Evolutionary conservation across 352 stramenopile genomes (phyloP), one percentile per base, ranked within the genome.

Genomic region (Plasmopara halstedii): DNA sequence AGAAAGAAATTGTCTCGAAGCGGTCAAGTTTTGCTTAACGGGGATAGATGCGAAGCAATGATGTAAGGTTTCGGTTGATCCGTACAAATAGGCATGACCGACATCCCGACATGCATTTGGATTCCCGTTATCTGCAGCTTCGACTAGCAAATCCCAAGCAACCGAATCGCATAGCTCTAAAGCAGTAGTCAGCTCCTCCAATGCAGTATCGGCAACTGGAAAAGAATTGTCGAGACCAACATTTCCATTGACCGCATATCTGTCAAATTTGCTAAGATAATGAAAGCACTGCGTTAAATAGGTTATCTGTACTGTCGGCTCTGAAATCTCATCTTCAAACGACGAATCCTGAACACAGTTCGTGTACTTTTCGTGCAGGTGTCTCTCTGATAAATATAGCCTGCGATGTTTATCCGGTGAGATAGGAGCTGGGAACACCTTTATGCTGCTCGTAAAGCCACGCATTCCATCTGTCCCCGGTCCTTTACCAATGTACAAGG

Each of bases 401-500:
- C 45, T 31, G 1, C 37, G 50, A 42, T 81, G 50, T 15, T 77
- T 47, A 0, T 61, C 53, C 6, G 52, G 35, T 7, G 48, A 46
- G 22, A 89, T 39, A 18, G 55, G 22, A 8, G 25, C 37, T 2
- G 50, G 17, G 42, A 70, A 90, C 1, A 87, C 49, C 2, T 54
- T 64, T 19, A 92, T 32, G 21, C 83, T 57, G 37, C 67, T 77
- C 3, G 80, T 67, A 38, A 91, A 86, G 2, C 80, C 81, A 7
- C 51, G 38, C 45, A 89, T 67, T 0, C 77, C 77, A 10, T 81
- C 56, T 0, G 73, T 81, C 71, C 81, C 89, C 0, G 81, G 77
- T 0, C 76, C 77, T 21, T 84, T 75, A 0, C 61, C 74, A 31
- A 94, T 53, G 10, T 89, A 64, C 14, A 94, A 51, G 6, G 70